These are phyloP conservation scores for Prinsepia uniflora DNA, from an alignment of 306 rosid species.

Conservation along the genomic window DNA sequence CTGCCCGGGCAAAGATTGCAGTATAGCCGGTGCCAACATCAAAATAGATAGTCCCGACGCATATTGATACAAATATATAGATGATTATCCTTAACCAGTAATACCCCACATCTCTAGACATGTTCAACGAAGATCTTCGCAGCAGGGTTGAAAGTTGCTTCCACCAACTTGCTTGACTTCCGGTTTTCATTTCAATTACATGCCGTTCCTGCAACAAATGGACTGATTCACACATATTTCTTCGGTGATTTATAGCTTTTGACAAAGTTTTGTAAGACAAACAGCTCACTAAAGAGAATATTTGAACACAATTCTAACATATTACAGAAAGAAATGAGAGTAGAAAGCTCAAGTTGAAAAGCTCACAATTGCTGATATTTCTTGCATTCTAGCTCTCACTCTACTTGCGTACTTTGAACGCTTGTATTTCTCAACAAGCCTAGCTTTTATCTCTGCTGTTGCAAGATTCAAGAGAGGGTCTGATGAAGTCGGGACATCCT, in stretches of 20 bases:
- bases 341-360: conserved; percentile 7
- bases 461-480: conserved; percentile 80
- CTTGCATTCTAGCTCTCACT: conserved; percentile 56
- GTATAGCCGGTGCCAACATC: conserved; percentile 76
- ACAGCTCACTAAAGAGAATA: too few relatives aligned
- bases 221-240: conserved; percentile 6
- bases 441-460: conserved; percentile 73
- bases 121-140: conserved; percentile 74
- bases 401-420: conserved; percentile 55
- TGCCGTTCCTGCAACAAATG: conserved; percentile 51
- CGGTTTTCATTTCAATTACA: conserved; percentile 31
- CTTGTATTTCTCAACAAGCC: conserved; percentile 69
- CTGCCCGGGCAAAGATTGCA: conserved; percentile 89
- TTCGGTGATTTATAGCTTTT: neutral
- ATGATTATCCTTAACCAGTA: conserved; percentile 91
- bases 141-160: conserved; percentile 77
- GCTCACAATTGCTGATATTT: conserved; percentile 63
- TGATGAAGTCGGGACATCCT: conserved; percentile 70
- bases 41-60: conserved; percentile 90
- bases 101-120: conserved; percentile 96
- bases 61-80: conserved; percentile 71
- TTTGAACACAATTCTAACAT: neutral
- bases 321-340: neutral
- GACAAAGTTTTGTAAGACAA: too few relatives aligned
- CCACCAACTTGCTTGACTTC: conserved; percentile 84